phyloP scores from a whole-genome alignment of 352 stramenopile genomes.

The Aphanomyces cochlioides region DNA sequence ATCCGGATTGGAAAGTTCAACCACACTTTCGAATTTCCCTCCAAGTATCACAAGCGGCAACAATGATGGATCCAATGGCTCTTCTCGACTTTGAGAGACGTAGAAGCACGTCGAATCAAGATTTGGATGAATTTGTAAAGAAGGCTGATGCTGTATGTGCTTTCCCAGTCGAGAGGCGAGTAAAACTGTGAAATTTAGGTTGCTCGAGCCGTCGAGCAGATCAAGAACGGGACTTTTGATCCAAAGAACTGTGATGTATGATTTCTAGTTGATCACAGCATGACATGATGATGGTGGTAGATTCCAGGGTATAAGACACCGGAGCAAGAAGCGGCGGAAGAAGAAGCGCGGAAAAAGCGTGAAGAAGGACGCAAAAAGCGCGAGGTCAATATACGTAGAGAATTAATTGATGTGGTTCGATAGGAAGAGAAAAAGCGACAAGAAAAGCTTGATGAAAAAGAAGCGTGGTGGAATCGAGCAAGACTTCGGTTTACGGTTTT shows the following conservation, averaged over 20 bases:
- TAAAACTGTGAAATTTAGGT: slow-evolving; percentile 39
- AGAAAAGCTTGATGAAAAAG: slow-evolving; percentile 54
- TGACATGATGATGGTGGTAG: slow-evolving; percentile 30
- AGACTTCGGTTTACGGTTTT: slow-evolving; percentile 53
- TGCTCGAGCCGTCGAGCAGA: slow-evolving; percentile 65
- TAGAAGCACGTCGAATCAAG: slow-evolving; percentile 54
- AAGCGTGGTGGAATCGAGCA: slow-evolving; percentile 64
- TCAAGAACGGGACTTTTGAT: slow-evolving; percentile 79
- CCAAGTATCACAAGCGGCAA: neutral
- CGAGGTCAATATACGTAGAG: slow-evolving; percentile 20
- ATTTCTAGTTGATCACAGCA: neutral
- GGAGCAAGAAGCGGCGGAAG: slow-evolving; percentile 63
- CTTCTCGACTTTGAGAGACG: slow-evolving; percentile 69
- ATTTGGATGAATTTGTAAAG: slow-evolving; percentile 62
- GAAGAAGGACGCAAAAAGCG: slow-evolving; percentile 43
- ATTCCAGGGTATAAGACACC: slow-evolving; percentile 74
- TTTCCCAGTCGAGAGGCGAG: slow-evolving; percentile 6
- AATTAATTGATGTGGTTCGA: too few relatives aligned
- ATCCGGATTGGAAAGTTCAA: neutral
- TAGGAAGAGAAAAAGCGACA: slow-evolving; percentile 42
- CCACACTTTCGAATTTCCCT: neutral
- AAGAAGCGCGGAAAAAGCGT: slow-evolving; percentile 36
- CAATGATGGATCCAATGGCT: slow-evolving; percentile 18
- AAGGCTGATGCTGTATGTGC: slow-evolving; percentile 63
- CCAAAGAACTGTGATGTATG: slow-evolving; percentile 59